These are phyloP conservation scores for Phytopythium cucurbitacearum DNA, from an alignment of 352 stramenopile species.

Conservation along the genomic window DNA sequence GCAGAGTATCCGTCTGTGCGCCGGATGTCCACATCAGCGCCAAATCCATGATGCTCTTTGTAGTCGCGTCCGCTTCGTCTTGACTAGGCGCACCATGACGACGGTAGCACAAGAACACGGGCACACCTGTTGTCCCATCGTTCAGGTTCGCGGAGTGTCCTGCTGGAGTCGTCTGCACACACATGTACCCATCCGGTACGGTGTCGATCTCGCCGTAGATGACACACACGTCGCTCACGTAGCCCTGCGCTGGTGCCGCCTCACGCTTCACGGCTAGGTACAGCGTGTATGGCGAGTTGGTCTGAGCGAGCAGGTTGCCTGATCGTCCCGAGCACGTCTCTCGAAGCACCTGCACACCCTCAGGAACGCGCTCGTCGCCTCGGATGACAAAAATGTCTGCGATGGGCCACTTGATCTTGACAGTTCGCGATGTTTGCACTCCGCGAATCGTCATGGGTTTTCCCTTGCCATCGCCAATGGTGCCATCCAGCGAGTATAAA, in stretches of 20 bases:
- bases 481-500: constrained; percentile 55
- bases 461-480: constrained; percentile 63
- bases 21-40: constrained; percentile 77
- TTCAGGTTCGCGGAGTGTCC: constrained; percentile 82
- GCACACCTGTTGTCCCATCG: constrained; percentile 62
- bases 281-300: constrained; percentile 60
- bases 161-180: constrained; percentile 58
- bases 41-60: constrained; percentile 73
- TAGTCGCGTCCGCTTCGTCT: constrained; percentile 3
- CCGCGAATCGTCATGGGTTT: constrained; percentile 49
- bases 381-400: constrained; percentile 68
- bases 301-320: constrained; percentile 73
- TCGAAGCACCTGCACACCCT: constrained; percentile 58
- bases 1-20: constrained; percentile 48
- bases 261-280: constrained; percentile 76
- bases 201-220: constrained; percentile 86
- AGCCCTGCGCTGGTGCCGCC: constrained; percentile 35
- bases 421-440: constrained; percentile 50
- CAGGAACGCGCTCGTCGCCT: constrained; percentile 67
- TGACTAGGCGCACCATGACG: constrained; percentile 8
- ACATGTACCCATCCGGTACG: constrained; percentile 73
- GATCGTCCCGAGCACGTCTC: constrained; percentile 69
- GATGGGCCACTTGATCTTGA: constrained; percentile 75
- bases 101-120: constrained; percentile 84
- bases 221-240: constrained; percentile 72